Conservation (phyloP, 2,329 filamentous ascomycete genomes). For the Aspergillus sp. region DNA sequence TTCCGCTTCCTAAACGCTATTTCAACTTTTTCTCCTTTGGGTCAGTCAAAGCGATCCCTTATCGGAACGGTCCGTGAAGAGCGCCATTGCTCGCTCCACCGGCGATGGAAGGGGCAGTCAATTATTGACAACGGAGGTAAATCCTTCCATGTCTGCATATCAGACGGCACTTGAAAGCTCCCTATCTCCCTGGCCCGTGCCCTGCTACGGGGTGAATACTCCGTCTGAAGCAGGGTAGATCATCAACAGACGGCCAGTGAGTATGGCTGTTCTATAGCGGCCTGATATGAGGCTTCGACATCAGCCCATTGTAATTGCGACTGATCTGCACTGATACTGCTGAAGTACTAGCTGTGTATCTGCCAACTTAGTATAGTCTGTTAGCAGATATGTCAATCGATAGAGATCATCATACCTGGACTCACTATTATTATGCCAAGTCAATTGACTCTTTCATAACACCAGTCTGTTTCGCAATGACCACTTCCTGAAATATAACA, state of each 20-base stretch:
- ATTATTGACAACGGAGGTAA: constrained; percentile 1
- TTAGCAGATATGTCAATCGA: too few relatives aligned
- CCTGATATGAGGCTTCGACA: too few relatives aligned
- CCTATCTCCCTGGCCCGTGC: neutral
- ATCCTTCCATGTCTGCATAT: neutral
- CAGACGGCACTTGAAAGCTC: neutral
- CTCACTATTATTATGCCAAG: too few relatives aligned
- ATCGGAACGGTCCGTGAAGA: constrained; percentile 5
- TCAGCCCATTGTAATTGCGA: too few relatives aligned
- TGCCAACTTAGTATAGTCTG: too few relatives aligned
- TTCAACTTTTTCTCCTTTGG: neutral
- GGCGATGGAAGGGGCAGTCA: neutral
- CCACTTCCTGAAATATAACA: too few relatives aligned
- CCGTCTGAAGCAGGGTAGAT: neutral
- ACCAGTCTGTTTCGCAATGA: too few relatives aligned
- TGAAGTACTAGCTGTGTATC: too few relatives aligned
- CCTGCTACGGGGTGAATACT: constrained; percentile 1
- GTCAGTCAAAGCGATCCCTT: neutral
- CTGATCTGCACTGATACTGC: too few relatives aligned
- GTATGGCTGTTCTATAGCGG: neutral
- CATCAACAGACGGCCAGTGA: neutral
- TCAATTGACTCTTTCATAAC: too few relatives aligned
- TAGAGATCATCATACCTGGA: too few relatives aligned
- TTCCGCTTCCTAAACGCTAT: neutral
- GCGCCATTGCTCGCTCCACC: constrained; percentile 1